Percentiles rank a stretch among this genome's conserved stretches.
Conservation (phyloP, 2,329 filamentous ascomycete genomes). For the Penicillium sclerotiorum region DNA sequence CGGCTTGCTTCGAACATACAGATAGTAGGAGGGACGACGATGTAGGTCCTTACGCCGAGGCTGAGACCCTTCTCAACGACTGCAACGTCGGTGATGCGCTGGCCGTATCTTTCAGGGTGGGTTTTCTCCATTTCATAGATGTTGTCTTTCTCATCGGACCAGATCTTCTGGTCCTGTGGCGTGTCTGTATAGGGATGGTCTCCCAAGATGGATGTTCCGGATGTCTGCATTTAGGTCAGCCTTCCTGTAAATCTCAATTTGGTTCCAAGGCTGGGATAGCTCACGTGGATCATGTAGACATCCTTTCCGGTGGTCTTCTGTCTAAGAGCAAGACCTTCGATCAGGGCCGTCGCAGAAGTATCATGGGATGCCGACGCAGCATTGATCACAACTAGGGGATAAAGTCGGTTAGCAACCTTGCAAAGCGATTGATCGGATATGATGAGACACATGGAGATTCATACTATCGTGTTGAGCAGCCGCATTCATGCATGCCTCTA, state of each 20-base stretch:
- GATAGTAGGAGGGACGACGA: conserved; percentile 53
- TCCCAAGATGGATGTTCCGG: conserved; percentile 30
- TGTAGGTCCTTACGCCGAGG: conserved; percentile 47
- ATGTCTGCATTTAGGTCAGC: conserved; percentile 2
- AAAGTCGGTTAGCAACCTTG: not conserved
- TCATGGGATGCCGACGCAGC: conserved; percentile 45
- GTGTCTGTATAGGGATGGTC: conserved; percentile 44
- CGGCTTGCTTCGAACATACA: conserved; percentile 23
- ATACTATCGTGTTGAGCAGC: conserved; percentile 19
- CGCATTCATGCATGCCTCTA: conserved; percentile 5
- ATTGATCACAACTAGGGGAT: conserved; percentile 47
- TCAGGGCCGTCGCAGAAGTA: conserved; percentile 42
- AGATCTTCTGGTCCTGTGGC: conserved; percentile 34
- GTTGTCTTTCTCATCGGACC: conserved; percentile 48
- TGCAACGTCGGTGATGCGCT: conserved; percentile 50
- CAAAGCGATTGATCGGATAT: not conserved
- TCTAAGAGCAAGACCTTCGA: conserved; percentile 47
- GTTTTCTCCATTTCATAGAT: conserved; percentile 47
- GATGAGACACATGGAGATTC: not conserved
- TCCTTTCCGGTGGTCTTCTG: conserved; percentile 37
- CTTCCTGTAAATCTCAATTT: no score
- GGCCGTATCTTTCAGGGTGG: conserved; percentile 41
- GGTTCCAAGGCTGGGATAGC: no score
- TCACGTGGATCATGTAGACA: conserved; percentile 46
- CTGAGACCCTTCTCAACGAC: conserved; percentile 46